These are phyloP conservation scores for Penicillium antarcticum DNA, from an alignment of 495 filamentous ascomycete genomes.

Conservation along the genomic window DNA sequence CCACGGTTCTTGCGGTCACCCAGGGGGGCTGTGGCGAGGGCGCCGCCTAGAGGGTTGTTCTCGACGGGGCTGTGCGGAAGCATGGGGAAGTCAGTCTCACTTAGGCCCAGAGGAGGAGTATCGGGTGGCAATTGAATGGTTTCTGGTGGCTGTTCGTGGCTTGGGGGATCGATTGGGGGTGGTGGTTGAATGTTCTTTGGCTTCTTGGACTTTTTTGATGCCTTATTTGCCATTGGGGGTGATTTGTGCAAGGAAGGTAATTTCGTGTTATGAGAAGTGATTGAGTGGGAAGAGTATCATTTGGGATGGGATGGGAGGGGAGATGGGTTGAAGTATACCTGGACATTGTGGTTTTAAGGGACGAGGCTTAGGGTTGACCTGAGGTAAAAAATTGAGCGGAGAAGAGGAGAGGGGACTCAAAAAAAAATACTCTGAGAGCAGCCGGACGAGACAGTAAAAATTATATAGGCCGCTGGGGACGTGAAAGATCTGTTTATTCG, in stretches of 20 bases:
- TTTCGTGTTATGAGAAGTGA: not conserved
- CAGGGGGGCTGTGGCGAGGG: not conserved
- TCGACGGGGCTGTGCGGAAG: constrained; percentile 4
- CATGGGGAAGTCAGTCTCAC: constrained; percentile 10
- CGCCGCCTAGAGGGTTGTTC: not conserved
- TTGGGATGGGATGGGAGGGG: not conserved
- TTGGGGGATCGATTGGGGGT: not conserved
- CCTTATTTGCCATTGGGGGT: not conserved
- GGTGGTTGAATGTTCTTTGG: not conserved
- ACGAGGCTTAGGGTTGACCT: not conserved
- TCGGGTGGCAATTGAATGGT: not conserved
- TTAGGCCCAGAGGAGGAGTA: not conserved
- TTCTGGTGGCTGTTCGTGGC: not conserved
- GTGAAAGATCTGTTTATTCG: not conserved
- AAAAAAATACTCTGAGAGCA: not conserved
- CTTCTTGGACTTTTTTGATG: not conserved
- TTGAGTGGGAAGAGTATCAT: too few relatives aligned
- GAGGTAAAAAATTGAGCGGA: not conserved
- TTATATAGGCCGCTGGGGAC: not conserved
- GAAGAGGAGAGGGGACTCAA: not conserved
- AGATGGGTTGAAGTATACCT: constrained; percentile 4
- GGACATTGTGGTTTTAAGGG: constrained; percentile 7
- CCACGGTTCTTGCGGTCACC: constrained; percentile 13
- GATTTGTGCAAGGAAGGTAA: not conserved
- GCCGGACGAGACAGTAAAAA: not conserved